A percentile compares a stretch with the other conserved stretches of the same genome.
phyloP scores from a whole-genome alignment of 1,284 basidiomycete species.

The Bondarzewia mesenterica region DNA sequence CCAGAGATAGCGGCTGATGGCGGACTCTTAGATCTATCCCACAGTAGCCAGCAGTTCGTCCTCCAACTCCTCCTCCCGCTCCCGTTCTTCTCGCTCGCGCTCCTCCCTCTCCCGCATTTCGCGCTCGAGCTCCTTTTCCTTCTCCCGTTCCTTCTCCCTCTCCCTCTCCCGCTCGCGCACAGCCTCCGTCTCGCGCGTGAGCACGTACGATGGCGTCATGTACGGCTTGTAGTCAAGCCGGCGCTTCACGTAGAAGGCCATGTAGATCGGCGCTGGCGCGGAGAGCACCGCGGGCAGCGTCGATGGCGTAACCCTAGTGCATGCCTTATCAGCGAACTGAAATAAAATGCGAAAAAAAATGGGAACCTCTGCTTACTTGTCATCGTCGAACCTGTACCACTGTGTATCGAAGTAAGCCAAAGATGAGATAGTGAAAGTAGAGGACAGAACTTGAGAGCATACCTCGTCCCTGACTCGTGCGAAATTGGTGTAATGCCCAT shows the following conservation, averaged over 20 bases:
- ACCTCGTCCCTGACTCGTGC: constrained; percentile 73
- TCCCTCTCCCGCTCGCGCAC: constrained; percentile 57
- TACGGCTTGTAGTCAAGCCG: constrained; percentile 75
- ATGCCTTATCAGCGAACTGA: too few species aligned
- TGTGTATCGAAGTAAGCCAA: constrained; percentile 23
- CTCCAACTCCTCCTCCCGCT: constrained; percentile 7
- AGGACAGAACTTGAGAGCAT: constrained; percentile 22
- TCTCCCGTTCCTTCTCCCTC: constrained; percentile 27
- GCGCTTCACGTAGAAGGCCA: constrained; percentile 90
- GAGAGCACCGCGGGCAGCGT: constrained; percentile 58
- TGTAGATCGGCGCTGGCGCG: constrained; percentile 74
- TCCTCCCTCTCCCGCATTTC: constrained; percentile 31
- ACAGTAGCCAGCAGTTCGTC: too few species aligned
- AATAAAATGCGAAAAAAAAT: not conserved
- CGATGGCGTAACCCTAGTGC: constrained; percentile 63
- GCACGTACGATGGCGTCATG: constrained; percentile 60
- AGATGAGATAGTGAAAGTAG: constrained; percentile 16
- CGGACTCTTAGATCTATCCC: too few species aligned
- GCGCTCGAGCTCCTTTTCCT: constrained; percentile 57
- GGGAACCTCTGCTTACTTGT: constrained; percentile 75
- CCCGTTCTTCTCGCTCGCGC: constrained; percentile 2
- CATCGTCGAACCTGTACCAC: constrained; percentile 96
- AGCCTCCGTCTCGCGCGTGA: constrained; percentile 59
- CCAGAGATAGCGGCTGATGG: too few species aligned
- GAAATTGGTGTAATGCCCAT: constrained; percentile 89